A percentile compares a stretch with the other conserved stretches of the same genome.
These are phyloP conservation scores for Physocladia obscura DNA, from an alignment of 192 early-diverging fungal genomes.

Conservation along the genomic window DNA sequence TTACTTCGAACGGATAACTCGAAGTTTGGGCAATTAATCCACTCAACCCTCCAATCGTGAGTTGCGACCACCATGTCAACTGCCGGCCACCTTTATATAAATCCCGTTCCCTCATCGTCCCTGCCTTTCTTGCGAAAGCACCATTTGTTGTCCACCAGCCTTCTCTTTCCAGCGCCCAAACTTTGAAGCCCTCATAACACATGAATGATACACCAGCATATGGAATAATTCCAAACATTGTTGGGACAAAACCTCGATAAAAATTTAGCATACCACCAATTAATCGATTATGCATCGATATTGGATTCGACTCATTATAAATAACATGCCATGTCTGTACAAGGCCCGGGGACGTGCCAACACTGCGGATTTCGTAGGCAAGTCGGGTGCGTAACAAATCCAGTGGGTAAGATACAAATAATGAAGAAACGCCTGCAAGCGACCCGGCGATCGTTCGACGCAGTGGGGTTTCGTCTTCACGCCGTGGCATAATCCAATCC, in stretches of 20 bases:
- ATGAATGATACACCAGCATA: slow-evolving; percentile 96
- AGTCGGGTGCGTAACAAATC: slow-evolving; percentile 92
- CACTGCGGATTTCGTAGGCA: slow-evolving; percentile 74
- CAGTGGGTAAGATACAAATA: slow-evolving; percentile 87
- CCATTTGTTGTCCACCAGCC: slow-evolving; percentile 5
- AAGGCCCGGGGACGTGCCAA: slow-evolving; percentile 3
- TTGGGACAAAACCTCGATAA: slow-evolving; percentile 89
- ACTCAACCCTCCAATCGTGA: slow-evolving; percentile 80
- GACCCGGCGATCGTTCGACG: slow-evolving; percentile 84
- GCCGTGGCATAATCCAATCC: slow-evolving; percentile 65
- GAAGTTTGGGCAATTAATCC: slow-evolving; percentile 82
- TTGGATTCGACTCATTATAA: slow-evolving; percentile 71
- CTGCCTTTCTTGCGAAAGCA: not conserved
- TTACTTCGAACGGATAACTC: slow-evolving; percentile 93
- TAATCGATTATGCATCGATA: slow-evolving; percentile 1
- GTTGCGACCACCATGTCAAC: slow-evolving; percentile 74
- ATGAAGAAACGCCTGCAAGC: slow-evolving; percentile 76
- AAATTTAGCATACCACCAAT: slow-evolving; percentile 69
- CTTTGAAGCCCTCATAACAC: slow-evolving; percentile 73
- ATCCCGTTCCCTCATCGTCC: not conserved
- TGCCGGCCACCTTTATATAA: too few species aligned
- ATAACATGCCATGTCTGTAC: slow-evolving; percentile 54
- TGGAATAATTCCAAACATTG: slow-evolving; percentile 90
- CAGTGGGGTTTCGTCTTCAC: slow-evolving; percentile 61
- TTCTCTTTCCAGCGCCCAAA: slow-evolving; percentile 42